Percentiles rank a stretch among this genome's conserved stretches.
Conservation (phyloP, 495 filamentous ascomycete genomes). For the Neurospora sp. region DNA sequence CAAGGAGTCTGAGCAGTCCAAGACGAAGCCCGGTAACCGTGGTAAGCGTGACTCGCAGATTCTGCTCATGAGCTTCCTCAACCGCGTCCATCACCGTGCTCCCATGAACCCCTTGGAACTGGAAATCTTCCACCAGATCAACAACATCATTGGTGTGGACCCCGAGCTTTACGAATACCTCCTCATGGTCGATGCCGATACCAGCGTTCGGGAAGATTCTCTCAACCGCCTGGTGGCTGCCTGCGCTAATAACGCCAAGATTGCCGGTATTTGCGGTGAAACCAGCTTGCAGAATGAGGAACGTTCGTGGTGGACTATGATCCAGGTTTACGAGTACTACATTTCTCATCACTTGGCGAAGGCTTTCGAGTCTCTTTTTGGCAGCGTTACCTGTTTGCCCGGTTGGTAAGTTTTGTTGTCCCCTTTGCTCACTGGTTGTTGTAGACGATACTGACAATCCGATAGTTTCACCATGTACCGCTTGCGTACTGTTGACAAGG, state of each 20-base stretch:
- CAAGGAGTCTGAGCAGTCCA: constrained; percentile 87
- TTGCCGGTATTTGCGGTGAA: constrained; percentile 95
- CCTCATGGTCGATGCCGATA: constrained; percentile 97
- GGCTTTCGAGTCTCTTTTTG: constrained; percentile 91
- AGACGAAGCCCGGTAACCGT: constrained; percentile 91
- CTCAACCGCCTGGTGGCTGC: constrained; percentile 86
- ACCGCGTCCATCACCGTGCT: constrained; percentile 87
- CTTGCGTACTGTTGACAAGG: constrained; percentile 81
- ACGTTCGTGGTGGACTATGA: constrained; percentile 97
- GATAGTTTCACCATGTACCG: constrained; percentile 97
- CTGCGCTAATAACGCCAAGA: constrained; percentile 88
- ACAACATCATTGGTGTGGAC: constrained; percentile 97
- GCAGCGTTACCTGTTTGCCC: constrained; percentile 92
- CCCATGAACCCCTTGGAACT: constrained; percentile 94
- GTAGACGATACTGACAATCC: constrained; percentile 20
- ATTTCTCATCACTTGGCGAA: constrained; percentile 92
- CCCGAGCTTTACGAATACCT: constrained; percentile 96
- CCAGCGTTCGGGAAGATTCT: constrained; percentile 84
- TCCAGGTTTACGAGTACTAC: constrained; percentile 97
- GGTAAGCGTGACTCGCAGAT: constrained; percentile 98
- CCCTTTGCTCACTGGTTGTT: background rate
- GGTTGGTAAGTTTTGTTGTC: constrained; percentile 66
- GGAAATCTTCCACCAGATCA: constrained; percentile 98
- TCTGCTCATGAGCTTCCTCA: constrained; percentile 76
- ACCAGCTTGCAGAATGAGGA: constrained; percentile 95